Conservation (phyloP, 2,329 filamentous ascomycete genomes). For the Colletotrichum sidae region DNA sequence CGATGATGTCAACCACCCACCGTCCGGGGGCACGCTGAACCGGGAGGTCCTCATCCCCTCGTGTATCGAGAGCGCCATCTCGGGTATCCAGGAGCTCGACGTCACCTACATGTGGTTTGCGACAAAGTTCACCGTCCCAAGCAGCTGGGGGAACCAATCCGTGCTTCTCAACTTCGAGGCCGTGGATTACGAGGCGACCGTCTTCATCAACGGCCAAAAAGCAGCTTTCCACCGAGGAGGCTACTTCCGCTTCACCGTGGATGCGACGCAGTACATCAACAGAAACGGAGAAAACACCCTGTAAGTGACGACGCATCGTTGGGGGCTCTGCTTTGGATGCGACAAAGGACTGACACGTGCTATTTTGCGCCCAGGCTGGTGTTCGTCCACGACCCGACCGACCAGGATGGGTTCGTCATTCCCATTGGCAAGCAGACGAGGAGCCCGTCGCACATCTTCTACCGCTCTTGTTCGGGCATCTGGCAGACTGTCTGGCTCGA, state of each 20-base stretch:
- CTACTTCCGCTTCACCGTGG: conserved; percentile 71
- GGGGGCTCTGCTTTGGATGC: background rate
- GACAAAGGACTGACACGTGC: background rate
- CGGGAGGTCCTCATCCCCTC: conserved; percentile 57
- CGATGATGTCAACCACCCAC: conserved; percentile 38
- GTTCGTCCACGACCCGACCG: conserved; percentile 76
- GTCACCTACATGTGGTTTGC: conserved; percentile 61
- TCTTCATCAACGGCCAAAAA: conserved; percentile 68
- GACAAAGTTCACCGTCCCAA: conserved; percentile 62
- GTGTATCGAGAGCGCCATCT: conserved; percentile 59
- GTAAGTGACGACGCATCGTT: conserved; percentile 49
- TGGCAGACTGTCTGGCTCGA: conserved; percentile 82
- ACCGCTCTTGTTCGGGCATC: conserved; percentile 78
- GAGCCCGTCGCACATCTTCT: conserved; percentile 73
- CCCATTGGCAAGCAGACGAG: conserved; percentile 75
- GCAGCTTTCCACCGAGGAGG: conserved; percentile 68
- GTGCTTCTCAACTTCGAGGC: conserved; percentile 69
- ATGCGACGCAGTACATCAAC: conserved; percentile 62
- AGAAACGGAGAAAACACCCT: conserved; percentile 63
- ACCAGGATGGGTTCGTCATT: conserved; percentile 64
- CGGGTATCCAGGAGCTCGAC: conserved; percentile 58
- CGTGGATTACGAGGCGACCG: conserved; percentile 67
- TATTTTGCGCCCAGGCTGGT: conserved; percentile 59
- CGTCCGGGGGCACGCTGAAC: conserved; percentile 44
- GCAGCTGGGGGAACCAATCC: conserved; percentile 55